Evolutionary conservation across 257 asterid genomes (phyloP), one percentile per base, ranked within the genome.

Genomic region (Nicotiana paniculata): DNA sequence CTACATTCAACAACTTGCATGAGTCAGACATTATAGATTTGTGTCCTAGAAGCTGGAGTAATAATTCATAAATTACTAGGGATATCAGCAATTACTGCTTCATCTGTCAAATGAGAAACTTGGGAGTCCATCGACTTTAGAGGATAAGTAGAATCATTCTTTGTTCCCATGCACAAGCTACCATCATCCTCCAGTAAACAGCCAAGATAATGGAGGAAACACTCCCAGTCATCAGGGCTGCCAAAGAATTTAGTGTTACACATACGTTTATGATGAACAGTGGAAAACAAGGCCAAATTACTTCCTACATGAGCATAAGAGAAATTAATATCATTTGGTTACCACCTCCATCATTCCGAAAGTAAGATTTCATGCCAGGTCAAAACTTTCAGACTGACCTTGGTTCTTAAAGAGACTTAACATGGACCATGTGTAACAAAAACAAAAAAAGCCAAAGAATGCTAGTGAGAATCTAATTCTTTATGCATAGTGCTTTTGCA

Each of bases 141-240:
- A 69, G 88, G 85, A 83, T 85, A 83, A 77, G 81, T 65, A 75
- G 86, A 64, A 87, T 88, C 86, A 77, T 48, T 70, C 57, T 30
- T 89, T 76, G 87, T 79, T 64, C 81, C 92, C 84, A 83, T 75
- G 85, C 84, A 83, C 82, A 89, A 85, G 89, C 88, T 85, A 85
- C 89, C 86, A 74, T 82, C 97, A 83, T 96, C 97, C 90, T 93
- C 98, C 88, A 96, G 89, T 82, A 94, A 87, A 87, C 97, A 96
- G 86, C 96, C 96, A 85, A 94, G 85, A 88, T 89, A 96, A 83
- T 91, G 95, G 85, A 87, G 91, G 88, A 91, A 93, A 89, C 93
- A 90, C 81, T 94, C 96, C 98, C 98, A 94, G 81, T 96, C 99
- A 84, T 93, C 98, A 54, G 99, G 97, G 85, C 99, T 96, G 85